Evolutionary conservation across 2,329 filamentous ascomycete species (phyloP).

Genomic region (Pseudogymnoascus sp.): DNA sequence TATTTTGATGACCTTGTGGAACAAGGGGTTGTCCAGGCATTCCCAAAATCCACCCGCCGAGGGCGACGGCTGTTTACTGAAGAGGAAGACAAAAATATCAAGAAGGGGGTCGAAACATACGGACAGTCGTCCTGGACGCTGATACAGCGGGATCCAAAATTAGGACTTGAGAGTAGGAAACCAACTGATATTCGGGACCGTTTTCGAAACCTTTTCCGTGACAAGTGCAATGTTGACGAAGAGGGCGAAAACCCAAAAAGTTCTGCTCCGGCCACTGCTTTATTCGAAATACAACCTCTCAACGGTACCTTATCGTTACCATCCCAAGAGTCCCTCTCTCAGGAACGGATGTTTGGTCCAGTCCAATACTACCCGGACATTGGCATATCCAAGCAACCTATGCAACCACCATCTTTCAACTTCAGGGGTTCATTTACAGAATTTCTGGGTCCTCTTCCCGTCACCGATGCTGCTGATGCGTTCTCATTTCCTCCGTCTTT

Average conservation of each 20-base stretch:
- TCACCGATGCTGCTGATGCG: conserved; percentile 26
- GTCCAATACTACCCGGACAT: not conserved
- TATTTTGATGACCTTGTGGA: conserved; percentile 47
- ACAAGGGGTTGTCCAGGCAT: conserved; percentile 53
- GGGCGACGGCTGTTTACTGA: conserved; percentile 54
- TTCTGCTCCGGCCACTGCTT: not conserved
- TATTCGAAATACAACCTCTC: not conserved
- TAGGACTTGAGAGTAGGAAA: conserved; percentile 49
- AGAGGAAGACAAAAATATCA: conserved; percentile 54
- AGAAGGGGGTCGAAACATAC: conserved; percentile 50
- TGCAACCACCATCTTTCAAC: conserved; percentile 13
- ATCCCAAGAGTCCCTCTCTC: not conserved
- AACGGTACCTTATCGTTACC: not conserved
- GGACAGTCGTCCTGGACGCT: conserved; percentile 54
- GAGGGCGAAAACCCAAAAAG: not conserved
- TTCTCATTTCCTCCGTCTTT: conserved; percentile 32
- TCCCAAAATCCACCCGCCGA: conserved; percentile 53
- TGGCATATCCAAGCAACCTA: conserved; percentile 3
- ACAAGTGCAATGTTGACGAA: not conserved
- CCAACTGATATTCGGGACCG: conserved; percentile 57
- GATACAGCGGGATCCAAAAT: conserved; percentile 52
- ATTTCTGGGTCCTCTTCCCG: conserved; percentile 18
- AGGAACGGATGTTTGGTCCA: not conserved
- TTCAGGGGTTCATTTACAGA: conserved; percentile 18
- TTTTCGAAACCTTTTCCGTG: conserved; percentile 37